Base-by-base conservation (phyloP, 164 flowering plant species). In the Taxillus chinensis region DNA sequence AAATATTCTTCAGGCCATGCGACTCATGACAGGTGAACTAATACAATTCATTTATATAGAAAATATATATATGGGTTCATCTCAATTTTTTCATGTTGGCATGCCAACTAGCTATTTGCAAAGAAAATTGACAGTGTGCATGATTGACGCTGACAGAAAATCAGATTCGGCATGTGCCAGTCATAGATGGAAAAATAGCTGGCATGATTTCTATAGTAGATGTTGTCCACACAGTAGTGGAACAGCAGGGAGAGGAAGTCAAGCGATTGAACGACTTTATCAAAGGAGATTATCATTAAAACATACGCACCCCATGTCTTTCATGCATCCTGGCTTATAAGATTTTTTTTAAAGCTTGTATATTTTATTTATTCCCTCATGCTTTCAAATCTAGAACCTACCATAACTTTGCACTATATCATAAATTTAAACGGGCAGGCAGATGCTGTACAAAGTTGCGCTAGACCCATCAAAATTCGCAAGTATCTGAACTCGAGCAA, bases 191-290 rank as follows among this genome's bases (percentile, higher is more conserved):
- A 45, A 87, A 74, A 76, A 69, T 90, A 50, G 83, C 85, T 11
- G 96, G 96, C 54, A 83, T 92, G 92, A 80, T 92, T 55, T 92
- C 98, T 5, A 82, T 92, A n/a, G 82, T 74, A 13, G 98, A 89
- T 79, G 87, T 87, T 41, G 90, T 89, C 48, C 65, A 80, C 68
- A 78, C 85, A 39, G 87, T 90, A 39, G 86, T 89, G 52, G 93
- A 85, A 64, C 90, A 83, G 69, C 95, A 90, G 73, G 71, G 67
- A 8, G 80, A 79, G 62, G 96, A 92, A 77, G 55, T 86, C 63
- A 79, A 78, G 71, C 79, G 71, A 55, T 68, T 92, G 67, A 86
- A 80, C 49, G 84, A 83, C 38, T 90, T 78, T 74, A 87, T 92
- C 45, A 75, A 63, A 70, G 96, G 98, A 65, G 82, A 86, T 7